phyloP scores from a whole-genome alignment of 306 rosid genomes.

The Vigna trinervia region DNA sequence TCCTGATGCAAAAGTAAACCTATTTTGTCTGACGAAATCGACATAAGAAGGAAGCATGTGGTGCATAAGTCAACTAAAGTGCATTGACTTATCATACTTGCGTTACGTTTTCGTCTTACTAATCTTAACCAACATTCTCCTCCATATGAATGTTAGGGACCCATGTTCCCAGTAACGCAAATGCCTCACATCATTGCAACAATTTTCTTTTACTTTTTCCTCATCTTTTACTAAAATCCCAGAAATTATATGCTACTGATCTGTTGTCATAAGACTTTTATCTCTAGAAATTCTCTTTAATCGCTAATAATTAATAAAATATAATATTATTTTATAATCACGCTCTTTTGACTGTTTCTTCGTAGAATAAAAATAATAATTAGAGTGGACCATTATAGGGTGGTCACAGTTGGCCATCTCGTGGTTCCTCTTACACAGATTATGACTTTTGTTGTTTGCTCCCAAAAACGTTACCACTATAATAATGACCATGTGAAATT shows the following conservation, averaged over 20 bases:
- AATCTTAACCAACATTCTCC: constrained; percentile 54
- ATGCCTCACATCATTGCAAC: background rate
- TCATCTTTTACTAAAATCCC: background rate
- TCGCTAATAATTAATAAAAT: background rate
- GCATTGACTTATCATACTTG: constrained; percentile 35
- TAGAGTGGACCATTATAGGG: constrained; percentile 42
- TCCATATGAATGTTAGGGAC: constrained; percentile 24
- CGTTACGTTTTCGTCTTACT: constrained; percentile 19
- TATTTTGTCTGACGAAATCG: background rate
- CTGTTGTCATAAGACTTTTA: background rate
- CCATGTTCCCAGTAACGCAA: constrained; percentile 35
- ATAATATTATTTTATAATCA: background rate
- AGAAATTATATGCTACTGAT: background rate
- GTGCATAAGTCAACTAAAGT: constrained; percentile 29
- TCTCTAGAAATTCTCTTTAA: background rate
- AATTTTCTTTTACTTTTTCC: background rate
- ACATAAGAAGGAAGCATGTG: constrained; percentile 21
- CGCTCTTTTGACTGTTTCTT: background rate
- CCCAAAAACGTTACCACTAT: constrained; percentile 50
- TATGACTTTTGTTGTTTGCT: constrained; percentile 45
- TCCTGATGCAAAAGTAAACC: background rate
- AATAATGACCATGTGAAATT: constrained; percentile 42
- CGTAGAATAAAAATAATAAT: background rate
- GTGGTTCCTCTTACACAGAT: constrained; percentile 39
- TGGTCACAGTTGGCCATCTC: constrained; percentile 34